Evolutionary conservation across 2,329 filamentous ascomycete genomes (phyloP), one percentile per base, ranked within the genome.

Genomic region (Talaromyces sp.): DNA sequence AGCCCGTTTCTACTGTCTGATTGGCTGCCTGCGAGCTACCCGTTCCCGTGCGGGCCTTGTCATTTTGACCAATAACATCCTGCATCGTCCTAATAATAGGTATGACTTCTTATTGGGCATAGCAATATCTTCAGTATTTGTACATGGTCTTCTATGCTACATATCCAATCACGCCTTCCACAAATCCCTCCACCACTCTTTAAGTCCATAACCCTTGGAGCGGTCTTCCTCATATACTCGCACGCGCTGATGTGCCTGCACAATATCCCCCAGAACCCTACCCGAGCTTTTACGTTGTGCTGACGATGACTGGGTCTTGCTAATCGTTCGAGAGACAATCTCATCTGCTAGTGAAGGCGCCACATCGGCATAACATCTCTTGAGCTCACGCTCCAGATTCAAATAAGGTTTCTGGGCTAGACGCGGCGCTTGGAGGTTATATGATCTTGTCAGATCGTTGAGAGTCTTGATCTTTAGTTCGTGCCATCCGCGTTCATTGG

Each of bases 381-480:
- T 83, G 17, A 98, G 81, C 76, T 99, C 95, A 55, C 93, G 86
- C 52, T 92, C 85, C 8, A 98, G 84, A 2, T 83, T 88, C 71
- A 92, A 92, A 74, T 98, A 98, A 0, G 93, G 91, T 74, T 96
- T 96, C 77, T 95, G 96, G 2, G 93, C 93, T 1, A 96, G 82
- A 59, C 92, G 88, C 0, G 95, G 95, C 0, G 95, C 93, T 87
- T 96, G 93, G 3, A 98, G 84, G 69, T 98, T 98, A 80, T 99
- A 99, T 15, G 90, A 90, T 28, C 95, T 85, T 8, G 92, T 89
- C 55, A 96, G 81, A 32, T 78, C 75, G 75, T 98, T 98, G 60
- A 98, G 85, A 61, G 91, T 86, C 54, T 84, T 83, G 65, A 99
- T 84, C 5, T 91, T 85, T 5, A 95, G 82, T 44, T 84, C 85